These are phyloP conservation scores for Hanseniaspora clermontiae DNA, from an alignment of 805 yeast genomes.

Conservation along the genomic window DNA sequence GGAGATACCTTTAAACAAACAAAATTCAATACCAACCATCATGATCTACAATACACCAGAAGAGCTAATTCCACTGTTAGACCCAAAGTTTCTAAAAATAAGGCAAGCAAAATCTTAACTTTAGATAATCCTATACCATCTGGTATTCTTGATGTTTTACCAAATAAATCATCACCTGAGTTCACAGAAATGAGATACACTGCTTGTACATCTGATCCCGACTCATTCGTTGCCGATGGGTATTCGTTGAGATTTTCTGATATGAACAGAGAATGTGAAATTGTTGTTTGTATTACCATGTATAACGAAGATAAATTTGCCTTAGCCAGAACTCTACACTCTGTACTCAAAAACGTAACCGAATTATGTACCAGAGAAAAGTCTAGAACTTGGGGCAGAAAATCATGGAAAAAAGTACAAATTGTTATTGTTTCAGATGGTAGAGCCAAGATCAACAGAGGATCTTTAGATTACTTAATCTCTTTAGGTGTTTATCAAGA, in stretches of 20 bases:
- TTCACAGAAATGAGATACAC: conserved; percentile 94
- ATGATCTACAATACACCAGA: conserved; percentile 27
- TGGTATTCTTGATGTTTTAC: conserved; percentile 69
- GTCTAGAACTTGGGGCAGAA: conserved; percentile 87
- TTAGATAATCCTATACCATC: conserved; percentile 91
- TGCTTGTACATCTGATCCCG: conserved; percentile 90
- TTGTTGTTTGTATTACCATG: conserved; percentile 90
- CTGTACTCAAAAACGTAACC: conserved; percentile 84
- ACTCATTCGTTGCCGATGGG: conserved; percentile 65
- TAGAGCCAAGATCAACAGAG: conserved; percentile 71
- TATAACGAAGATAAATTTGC: conserved; percentile 88
- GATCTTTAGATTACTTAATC: conserved; percentile 75
- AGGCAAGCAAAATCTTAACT: conserved; percentile 56
- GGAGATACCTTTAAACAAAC: conserved; percentile 28
- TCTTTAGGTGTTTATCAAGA: conserved; percentile 97
- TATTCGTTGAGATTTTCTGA: conserved; percentile 79
- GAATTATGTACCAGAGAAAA: conserved; percentile 70
- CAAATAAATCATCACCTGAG: conserved; percentile 81
- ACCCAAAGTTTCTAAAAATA: conserved; percentile 60
- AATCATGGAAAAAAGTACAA: conserved; percentile 93
- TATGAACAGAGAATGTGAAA: conserved; percentile 79
- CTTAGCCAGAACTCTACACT: conserved; percentile 85
- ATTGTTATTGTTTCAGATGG: conserved; percentile 91
- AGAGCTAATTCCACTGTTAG: conserved; percentile 57
- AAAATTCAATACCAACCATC: conserved; percentile 28